Evolutionary conservation across 306 rosid genomes (phyloP), one percentile per base, ranked within the genome.

Genomic region (Prunus dulcis): DNA sequence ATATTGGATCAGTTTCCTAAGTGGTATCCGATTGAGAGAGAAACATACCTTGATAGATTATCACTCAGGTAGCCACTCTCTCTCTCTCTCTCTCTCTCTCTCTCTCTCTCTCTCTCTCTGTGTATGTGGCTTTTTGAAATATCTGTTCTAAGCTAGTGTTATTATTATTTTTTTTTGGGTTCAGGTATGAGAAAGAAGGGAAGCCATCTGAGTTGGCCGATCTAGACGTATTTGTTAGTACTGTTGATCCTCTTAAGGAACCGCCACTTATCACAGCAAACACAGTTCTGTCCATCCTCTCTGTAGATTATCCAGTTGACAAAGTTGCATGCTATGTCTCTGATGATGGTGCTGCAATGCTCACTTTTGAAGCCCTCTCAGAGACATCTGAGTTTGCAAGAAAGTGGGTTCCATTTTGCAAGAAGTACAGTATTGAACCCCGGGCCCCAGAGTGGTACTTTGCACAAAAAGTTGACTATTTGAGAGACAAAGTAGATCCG

Each of bases 391-490:
- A 93, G 83, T 93, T 93, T 82, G 98, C 97, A 41, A 86, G 98
- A 58, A 93, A 93, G 81, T 93, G 98, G 98, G 98, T 93, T 71
- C 98, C 98, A n/a, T 93, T 93, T 78, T 84, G 91, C 85, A 93
- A 93, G 91, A 93, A 86, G 63, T 93, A 67, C 82, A 89, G 25
- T 72, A 86, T 93, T 46, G 98, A 93, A 73, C 98, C 95, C 3
- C 89, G 98, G 51, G 98, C 98, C 61, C 98, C 98, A 0, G 98
- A 93, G 74, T 93, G 98, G 98, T 93, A 93, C 78, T 93, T 93
- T 81, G 86, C 88, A 75, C 89, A 80, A 74, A 91, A 87, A 81
- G 93, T 93, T 57, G 97, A 93, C 87, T 93, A 93, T 78, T 76
- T 93, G 68, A 91, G 50, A 69, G 88, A 93, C 81, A 93, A 89